Percentiles rank a stretch among this genome's conserved stretches.
Evolutionary conservation across 139 green algal genomes (phyloP).

Genomic region (Auxenochlorella pyrenoidosa): DNA sequence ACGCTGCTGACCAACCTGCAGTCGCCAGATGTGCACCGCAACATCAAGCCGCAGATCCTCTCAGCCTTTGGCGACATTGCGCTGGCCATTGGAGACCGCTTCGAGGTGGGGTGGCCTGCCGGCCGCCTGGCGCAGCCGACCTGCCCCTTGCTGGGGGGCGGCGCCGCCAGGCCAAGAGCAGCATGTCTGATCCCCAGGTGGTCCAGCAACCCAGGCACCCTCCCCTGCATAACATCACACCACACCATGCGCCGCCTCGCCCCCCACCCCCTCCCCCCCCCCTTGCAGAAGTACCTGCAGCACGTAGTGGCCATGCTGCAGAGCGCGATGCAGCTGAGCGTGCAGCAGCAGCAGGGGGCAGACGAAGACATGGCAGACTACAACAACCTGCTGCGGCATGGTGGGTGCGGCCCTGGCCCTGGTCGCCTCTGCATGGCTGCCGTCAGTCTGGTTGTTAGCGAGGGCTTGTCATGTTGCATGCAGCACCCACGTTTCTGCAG

Average conservation of each 20-base stretch:
- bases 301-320: constrained; percentile 87
- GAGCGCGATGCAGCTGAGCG: constrained; percentile 71
- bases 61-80: constrained; percentile 94
- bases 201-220: no score
- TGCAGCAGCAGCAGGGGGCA: constrained; percentile 47
- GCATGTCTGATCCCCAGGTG: no score
- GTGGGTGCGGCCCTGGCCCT: constrained; percentile 12
- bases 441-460: no score
- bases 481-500: no score
- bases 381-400: constrained; percentile 89
- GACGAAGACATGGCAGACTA: constrained; percentile 93
- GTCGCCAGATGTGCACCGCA: constrained; percentile 80
- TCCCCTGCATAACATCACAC: no score
- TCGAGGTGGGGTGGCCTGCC: constrained; percentile 77
- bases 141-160: no score
- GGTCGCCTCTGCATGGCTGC: no score
- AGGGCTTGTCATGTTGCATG: no score
- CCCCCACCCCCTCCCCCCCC: background rate
- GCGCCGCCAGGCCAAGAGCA: no score
- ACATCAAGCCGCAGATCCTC: constrained; percentile 97
- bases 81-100: constrained; percentile 88
- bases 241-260: no score
- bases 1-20: constrained; percentile 70
- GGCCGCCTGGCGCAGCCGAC: no score
- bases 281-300: constrained; percentile 57